Base-by-base conservation (phyloP, 371 early-diverging fungal species). In the Mortierella sp. region DNA sequence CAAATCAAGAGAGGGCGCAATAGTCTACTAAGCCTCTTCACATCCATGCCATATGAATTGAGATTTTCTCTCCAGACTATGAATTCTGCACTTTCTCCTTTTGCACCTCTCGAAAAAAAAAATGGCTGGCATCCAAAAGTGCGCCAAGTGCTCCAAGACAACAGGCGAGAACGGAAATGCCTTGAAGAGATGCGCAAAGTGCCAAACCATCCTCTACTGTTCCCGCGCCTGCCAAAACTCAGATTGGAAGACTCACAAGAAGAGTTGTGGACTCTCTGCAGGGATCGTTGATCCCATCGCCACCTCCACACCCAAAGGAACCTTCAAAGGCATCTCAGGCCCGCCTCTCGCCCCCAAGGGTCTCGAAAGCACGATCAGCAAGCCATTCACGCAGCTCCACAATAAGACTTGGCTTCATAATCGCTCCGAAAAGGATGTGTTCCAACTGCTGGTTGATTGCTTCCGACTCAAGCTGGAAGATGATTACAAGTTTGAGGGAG, bases 71-170 rank as follows among this genome's bases (percentile, higher is more conserved):
- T n/a, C n/a, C n/a, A n/a, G n/a, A n/a, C n/a, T n/a, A n/a, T n/a
- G n/a, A n/a, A n/a, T n/a, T n/a, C n/a, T n/a, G n/a, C 37, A 37
- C 37, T 9, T 37, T 9, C 37, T 37, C 37, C 37, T 37, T 37
- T 37, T 37, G 37, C 37, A 37, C 9, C 37, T 37, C 37, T n/a
- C n/a, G n/a, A n/a, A n/a, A n/a, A n/a, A n/a, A 9, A 37, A 37
- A 37, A 37, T 37, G 37, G 9, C 37, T 9, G 9, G 37, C 9
- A 9, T 9, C 37, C 37, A 37, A 37, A 61, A 61, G 61, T 61
- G 61, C 26, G 61, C 61, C 61, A 61, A 61, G 50, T 61, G 61
- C 50, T 61, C 61, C 61, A 61, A 61, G 61, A 61, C 61, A 45
- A 29, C 61, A 51, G 50, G 61, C 61, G 61, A 61, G 26, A 18